Base-by-base conservation (phyloP, 2,329 filamentous ascomycete genomes). In the Verticillium albo-atrum region DNA sequence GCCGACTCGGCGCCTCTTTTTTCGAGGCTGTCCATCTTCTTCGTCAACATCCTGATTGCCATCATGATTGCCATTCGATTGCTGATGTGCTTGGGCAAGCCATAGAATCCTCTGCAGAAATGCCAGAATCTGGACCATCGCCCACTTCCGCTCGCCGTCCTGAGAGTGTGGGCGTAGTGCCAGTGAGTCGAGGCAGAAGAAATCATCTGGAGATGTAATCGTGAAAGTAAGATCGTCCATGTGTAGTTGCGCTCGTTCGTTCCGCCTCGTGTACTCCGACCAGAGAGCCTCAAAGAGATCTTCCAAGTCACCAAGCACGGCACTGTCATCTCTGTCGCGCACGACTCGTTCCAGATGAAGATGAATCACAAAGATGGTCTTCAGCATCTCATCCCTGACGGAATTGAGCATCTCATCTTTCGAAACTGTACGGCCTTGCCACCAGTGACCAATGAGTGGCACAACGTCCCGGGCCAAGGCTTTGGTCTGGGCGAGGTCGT, bases 351-450 rank as follows among this genome's bases (percentile, higher is more conserved):
- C 80, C 53, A 90, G 76, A 63, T 89, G 85, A 9, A 88, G 75
- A 64, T 86, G 82, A 32, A 87, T 79, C n/a, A 85, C 77, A 62
- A 90, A 86, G 28, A 97, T 76, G 1, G 86, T 85, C 65, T 87
- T 87, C 34, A 96, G 79, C 71, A 97, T 89, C 71, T 92, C 91
- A 64, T 94, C 90, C 65, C 89, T 87, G 55, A 95, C 72, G 2
- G 79, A 80, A 62, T 82, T 85, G 63, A 85, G 80, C 67, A 84
- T 80, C 66, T 85, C 82, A 64, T 86, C 81, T 65, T 86, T 81
- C 15, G 83, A 81, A 27, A 82, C 74, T 53, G 84, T 83, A 65
- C 89, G 90, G n/a, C 84, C 82, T 63, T 87, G 80, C 93, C 94
- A 99, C 75, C 92, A 86, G 55, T 85, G 82, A 58, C 83, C 85